Conservation (phyloP, 2,329 filamentous ascomycete genomes). For the Xylariales sp. region DNA sequence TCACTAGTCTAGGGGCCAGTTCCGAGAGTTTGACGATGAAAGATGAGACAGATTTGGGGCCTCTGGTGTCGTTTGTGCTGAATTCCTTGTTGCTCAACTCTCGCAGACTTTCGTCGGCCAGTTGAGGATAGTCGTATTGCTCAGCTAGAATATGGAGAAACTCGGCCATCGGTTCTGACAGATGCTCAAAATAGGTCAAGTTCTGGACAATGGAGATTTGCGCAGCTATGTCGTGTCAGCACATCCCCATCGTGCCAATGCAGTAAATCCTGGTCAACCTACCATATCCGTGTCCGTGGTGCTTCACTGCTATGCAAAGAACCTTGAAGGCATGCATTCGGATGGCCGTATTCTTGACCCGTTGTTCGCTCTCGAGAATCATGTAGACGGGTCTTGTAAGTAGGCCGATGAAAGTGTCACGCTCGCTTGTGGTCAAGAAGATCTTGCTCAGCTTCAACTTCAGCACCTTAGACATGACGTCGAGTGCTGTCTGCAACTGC, state of each 20-base stretch:
- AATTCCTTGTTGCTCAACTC: slow-evolving; percentile 98
- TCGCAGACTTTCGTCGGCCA: slow-evolving; percentile 87
- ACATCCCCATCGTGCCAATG: slow-evolving; percentile 14
- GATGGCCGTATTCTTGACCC: slow-evolving; percentile 82
- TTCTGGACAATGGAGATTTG: slow-evolving; percentile 98
- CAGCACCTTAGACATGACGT: slow-evolving; percentile 93
- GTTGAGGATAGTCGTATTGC: slow-evolving; percentile 95
- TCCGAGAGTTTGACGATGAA: slow-evolving; percentile 94
- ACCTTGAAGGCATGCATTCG: slow-evolving; percentile 98
- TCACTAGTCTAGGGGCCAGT: slow-evolving; percentile 82
- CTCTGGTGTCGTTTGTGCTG: slow-evolving; percentile 91
- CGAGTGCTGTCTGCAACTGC: slow-evolving; percentile 83
- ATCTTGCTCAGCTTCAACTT: slow-evolving; percentile 89
- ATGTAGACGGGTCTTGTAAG: slow-evolving; percentile 92
- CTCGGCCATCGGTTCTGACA: slow-evolving; percentile 99
- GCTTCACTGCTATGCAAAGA: slow-evolving; percentile 91
- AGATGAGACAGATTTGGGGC: slow-evolving; percentile 91
- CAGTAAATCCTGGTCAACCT: slow-evolving; percentile 24
- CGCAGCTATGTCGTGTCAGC: slow-evolving; percentile 56
- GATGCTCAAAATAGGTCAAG: slow-evolving; percentile 94
- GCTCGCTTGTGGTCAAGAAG: slow-evolving; percentile 92
- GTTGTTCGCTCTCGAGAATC: slow-evolving; percentile 87
- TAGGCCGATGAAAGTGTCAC: slow-evolving; percentile 88
- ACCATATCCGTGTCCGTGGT: slow-evolving; percentile 96
- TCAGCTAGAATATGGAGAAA: slow-evolving; percentile 93